A percentile compares a stretch with the other conserved stretches of the same genome.
phyloP scores from a whole-genome alignment of 352 stramenopile species.

The Globisporangium barbulae region DNA sequence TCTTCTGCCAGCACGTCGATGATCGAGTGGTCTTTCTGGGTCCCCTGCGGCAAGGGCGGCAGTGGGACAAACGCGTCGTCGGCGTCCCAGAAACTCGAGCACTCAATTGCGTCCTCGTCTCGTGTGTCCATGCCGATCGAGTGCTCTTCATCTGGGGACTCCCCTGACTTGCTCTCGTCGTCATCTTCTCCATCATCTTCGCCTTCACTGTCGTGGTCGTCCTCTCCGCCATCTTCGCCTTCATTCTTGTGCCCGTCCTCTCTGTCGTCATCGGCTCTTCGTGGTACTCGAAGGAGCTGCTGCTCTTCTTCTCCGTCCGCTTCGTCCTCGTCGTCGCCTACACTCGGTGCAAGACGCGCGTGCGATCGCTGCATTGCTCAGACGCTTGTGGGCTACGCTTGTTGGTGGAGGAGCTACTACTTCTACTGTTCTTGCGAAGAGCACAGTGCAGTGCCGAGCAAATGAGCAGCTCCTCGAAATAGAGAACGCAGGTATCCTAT shows the following conservation, averaged over 20 bases:
- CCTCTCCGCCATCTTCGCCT: not conserved
- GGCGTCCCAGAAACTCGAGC: constrained; percentile 41
- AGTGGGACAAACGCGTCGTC: constrained; percentile 3
- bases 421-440: not conserved
- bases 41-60: constrained; percentile 2
- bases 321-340: not conserved
- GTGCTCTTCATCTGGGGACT: not conserved
- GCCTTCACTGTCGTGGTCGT: not conserved
- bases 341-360: not conserved
- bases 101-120: not conserved
- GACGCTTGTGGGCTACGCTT: not conserved
- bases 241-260: not conserved
- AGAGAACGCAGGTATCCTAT: not conserved
- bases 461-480: not conserved
- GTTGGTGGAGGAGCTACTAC: not conserved
- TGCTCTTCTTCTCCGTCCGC: not conserved
- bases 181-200: not conserved
- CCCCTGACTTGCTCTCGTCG: not conserved
- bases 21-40: constrained; percentile 31
- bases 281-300: not conserved
- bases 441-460: not conserved
- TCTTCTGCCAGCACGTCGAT: constrained; percentile 51
- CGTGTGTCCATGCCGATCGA: not conserved
- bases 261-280: not conserved
- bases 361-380: not conserved